Conservation (phyloP, 2,329 filamentous ascomycete species). For the Davidsoniella australis region DNA sequence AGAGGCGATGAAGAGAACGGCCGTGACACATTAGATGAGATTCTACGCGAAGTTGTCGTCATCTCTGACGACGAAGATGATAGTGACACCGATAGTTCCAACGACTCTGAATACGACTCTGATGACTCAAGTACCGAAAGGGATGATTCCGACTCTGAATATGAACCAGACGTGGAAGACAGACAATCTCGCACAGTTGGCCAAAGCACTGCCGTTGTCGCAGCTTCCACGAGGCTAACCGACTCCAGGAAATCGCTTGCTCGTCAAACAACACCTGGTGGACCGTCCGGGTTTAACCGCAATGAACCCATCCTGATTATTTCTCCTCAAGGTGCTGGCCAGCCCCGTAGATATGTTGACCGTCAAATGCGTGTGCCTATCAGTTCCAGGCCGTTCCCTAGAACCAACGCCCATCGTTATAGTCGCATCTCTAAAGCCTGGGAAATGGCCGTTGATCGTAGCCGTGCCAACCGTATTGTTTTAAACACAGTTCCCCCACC, state of each 20-base stretch:
- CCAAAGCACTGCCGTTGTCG: not conserved
- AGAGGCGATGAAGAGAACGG: slow-evolving; percentile 54
- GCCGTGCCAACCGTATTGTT: not conserved
- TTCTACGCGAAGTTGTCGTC: slow-evolving; percentile 47
- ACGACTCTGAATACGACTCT: slow-evolving; percentile 6
- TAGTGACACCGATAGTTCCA: slow-evolving; percentile 19
- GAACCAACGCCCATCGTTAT: no score
- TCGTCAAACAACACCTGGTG: no score
- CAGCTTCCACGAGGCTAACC: not conserved
- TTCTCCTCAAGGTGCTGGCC: no score
- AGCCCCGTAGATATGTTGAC: no score
- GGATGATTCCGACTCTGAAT: not conserved
- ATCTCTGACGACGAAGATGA: slow-evolving; percentile 43
- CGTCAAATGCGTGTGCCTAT: no score
- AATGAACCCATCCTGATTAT: no score
- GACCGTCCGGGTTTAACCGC: no score
- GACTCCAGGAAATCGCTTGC: not conserved
- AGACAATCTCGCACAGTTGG: no score
- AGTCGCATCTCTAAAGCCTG: not conserved
- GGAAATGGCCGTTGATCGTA: slow-evolving; percentile 2
- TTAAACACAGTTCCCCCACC: slow-evolving; percentile 1
- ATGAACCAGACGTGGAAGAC: slow-evolving; percentile 1
- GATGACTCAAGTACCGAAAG: not conserved
- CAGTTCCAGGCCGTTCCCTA: no score
- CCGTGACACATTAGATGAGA: slow-evolving; percentile 49